Base-by-base conservation (phyloP, 345 rosid species). In the Cardamine chenopodiifolia region DNA sequence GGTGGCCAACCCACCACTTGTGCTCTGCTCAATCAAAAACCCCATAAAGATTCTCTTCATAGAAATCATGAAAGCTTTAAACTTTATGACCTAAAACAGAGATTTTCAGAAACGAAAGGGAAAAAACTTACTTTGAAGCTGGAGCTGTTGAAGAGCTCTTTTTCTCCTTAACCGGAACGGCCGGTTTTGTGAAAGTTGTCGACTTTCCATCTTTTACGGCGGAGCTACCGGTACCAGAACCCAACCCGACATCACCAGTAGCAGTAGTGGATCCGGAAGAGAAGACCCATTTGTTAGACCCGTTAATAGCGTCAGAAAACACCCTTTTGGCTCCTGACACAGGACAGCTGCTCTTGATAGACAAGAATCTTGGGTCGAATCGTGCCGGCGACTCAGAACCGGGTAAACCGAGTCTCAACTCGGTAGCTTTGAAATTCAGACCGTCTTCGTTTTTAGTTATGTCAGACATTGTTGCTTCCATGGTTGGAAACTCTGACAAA, bases 1-100 rank as follows among this genome's bases (percentile, higher is more conserved):
- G 96, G 96, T 68, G 93, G 97, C 97, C 97, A 90, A 60, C 97
- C 97, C 42, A 88, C 93, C 47, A 87, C 91, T 56, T 85, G 90
- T 71, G 88, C 82, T 67, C 94, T 89, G 84, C 61, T 61, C 73
- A 54, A 55, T 22, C 54, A 73, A 25, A 70, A 64, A 5, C 7
- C 4, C 28, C 62, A 19, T 45, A 2, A 44, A 29, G 3, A 71
- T 7, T 10, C 14, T 61, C 52, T 48, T 70, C 34, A 19, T 10
- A 59, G 42, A 22, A 22, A 12, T 12, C 49, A 42, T 10, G 14
- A 37, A 44, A 64, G 35, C 62, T 56, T 8, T 29, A 45, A 40
- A 7, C 7, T 44, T 3, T 18, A 8, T 23, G 19, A 61, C 23
- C 50, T 0, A 15, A 62, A 62, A 40, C 52, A 40, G 34, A 62